Percentiles rank a stretch among this genome's conserved stretches.
Conservation (phyloP, 768 basidiomycete genomes). For the Candolleomyces aberdarensis region DNA sequence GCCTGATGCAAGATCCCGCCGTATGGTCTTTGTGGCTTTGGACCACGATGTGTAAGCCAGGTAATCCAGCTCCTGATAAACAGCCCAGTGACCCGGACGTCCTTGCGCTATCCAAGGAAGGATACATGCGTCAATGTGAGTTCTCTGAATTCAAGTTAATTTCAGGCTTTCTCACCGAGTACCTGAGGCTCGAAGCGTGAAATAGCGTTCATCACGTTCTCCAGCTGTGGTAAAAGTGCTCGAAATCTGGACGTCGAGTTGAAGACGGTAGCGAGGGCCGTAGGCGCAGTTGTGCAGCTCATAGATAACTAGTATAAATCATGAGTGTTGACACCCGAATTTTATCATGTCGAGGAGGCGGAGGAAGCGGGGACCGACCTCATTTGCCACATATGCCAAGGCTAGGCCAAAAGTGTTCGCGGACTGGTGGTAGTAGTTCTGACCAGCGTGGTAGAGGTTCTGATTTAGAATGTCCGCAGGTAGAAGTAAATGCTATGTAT, state of each 20-base stretch:
- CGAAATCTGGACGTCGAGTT: neutral
- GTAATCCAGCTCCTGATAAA: neutral
- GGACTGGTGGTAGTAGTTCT: neutral
- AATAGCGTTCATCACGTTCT: neutral
- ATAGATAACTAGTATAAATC: neutral
- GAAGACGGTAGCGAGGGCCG: neutral
- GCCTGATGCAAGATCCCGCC: neutral
- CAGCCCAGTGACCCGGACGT: neutral
- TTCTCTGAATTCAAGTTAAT: too few species aligned
- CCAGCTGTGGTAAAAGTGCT: neutral
- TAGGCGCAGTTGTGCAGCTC: neutral
- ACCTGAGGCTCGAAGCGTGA: neutral
- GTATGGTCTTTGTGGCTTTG: neutral
- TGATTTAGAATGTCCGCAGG: neutral
- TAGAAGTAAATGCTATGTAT: too few species aligned
- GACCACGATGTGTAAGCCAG: neutral
- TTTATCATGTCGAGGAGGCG: neutral
- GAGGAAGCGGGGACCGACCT: neutral
- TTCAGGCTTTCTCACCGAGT: neutral
- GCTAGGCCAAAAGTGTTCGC: neutral
- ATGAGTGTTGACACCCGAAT: neutral
- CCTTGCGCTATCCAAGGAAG: neutral
- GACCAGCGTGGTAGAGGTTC: neutral
- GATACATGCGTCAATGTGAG: too few species aligned
- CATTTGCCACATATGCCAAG: neutral